phyloP scores from a whole-genome alignment of 2,329 filamentous ascomycete genomes.

The Fusarium sarcochroum region DNA sequence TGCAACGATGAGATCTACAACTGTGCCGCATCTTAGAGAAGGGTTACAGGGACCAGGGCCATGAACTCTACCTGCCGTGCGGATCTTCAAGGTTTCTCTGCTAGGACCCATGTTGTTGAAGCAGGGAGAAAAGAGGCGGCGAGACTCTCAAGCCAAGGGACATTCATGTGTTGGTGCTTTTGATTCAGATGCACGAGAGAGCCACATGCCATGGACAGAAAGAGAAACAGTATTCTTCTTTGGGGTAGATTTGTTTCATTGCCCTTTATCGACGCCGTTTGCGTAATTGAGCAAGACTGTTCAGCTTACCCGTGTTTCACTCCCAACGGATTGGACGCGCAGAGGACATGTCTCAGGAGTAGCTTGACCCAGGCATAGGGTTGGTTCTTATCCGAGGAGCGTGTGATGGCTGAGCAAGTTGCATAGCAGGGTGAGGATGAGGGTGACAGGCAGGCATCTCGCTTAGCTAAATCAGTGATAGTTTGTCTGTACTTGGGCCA shows the following conservation, averaged over 20 bases:
- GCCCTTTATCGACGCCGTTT: constrained; percentile 11
- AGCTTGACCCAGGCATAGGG: constrained; percentile 1
- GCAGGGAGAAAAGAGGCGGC: constrained; percentile 11
- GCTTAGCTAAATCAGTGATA: constrained; percentile 25
- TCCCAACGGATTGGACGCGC: constrained; percentile 11
- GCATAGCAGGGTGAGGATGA: constrained; percentile 22
- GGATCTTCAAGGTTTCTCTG: constrained; percentile 26
- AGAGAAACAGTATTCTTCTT: constrained; percentile 16
- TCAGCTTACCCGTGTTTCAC: constrained; percentile 20
- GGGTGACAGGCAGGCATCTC: constrained; percentile 2
- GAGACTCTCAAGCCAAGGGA: constrained; percentile 12
- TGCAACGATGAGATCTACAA: constrained; percentile 22
- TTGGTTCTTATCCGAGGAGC: constrained; percentile 19
- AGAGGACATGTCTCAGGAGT: constrained; percentile 28
- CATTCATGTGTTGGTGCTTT: constrained; percentile 1
- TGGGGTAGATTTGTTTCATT: constrained; percentile 35
- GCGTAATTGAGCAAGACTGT: neutral
- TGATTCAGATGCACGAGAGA: constrained; percentile 13
- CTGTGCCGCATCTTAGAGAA: constrained; percentile 26
- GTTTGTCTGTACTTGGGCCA: constrained; percentile 2
- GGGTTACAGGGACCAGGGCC: constrained; percentile 20
- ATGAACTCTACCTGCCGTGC: constrained; percentile 23
- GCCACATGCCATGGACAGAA: constrained; percentile 6
- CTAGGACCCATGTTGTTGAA: constrained; percentile 21
- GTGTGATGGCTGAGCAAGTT: constrained; percentile 28